A percentile compares a stretch with the other conserved stretches of the same genome.
These are phyloP conservation scores for Jimgerdemannia lactiflua DNA, from an alignment of 192 early-diverging fungal species.

Conservation along the genomic window DNA sequence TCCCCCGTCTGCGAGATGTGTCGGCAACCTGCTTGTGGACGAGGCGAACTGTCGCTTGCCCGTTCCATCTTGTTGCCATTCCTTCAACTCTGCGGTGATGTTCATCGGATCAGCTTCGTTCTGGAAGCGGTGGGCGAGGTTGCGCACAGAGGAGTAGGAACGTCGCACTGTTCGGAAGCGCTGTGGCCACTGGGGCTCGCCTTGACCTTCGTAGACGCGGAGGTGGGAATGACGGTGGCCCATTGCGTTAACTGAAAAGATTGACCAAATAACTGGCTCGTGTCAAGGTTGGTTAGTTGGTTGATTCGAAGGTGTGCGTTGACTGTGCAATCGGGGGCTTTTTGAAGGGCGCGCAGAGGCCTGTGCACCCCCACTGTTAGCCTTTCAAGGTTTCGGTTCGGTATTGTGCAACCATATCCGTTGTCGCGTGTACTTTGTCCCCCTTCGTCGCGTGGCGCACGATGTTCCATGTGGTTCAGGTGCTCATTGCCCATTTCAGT, in stretches of 20 bases:
- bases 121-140: not conserved
- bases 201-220: not conserved
- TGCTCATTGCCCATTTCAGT: not conserved
- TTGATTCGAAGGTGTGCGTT: not conserved
- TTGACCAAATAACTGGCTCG: not conserved
- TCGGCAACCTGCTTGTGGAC: not conserved
- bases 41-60: not conserved
- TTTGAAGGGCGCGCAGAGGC: not conserved
- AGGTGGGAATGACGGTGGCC: not conserved
- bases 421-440: not conserved
- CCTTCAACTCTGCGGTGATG: not conserved
- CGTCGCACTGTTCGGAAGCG: not conserved
- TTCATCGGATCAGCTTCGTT: not conserved
- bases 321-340: not conserved
- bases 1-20: not conserved
- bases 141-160: not conserved
- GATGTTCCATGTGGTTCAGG: not conserved
- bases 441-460: not conserved
- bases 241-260: not conserved
- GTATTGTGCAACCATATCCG: not conserved
- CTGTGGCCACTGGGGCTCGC: not conserved
- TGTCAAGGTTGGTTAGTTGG: not conserved
- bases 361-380: not conserved
- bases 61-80: not conserved
- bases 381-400: not conserved